phyloP scores from a whole-genome alignment of 2,329 filamentous ascomycete genomes.

The Trichoderma atroviride region DNA sequence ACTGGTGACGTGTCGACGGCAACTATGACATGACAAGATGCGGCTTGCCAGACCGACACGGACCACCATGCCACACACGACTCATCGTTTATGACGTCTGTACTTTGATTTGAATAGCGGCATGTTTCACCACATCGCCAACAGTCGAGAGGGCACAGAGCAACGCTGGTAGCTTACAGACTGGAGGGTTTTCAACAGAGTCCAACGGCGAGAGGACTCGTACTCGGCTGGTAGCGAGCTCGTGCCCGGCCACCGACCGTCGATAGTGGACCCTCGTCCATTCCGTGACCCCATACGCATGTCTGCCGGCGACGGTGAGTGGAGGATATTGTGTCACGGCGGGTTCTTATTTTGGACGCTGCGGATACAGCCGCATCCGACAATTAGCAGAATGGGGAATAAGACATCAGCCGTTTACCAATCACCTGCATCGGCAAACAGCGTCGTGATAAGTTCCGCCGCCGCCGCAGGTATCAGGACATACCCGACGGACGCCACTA shows the following conservation, averaged over 20 bases:
- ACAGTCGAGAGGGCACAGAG: not conserved
- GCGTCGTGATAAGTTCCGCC: not conserved
- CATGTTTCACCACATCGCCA: conserved; percentile 20
- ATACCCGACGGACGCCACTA: conserved; percentile 14
- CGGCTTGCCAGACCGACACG: not conserved
- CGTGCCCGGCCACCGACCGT: conserved; percentile 3
- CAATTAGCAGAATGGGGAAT: not conserved
- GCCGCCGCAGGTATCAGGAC: not conserved
- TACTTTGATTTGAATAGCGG: not conserved
- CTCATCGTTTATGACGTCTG: not conserved
- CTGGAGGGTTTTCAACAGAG: not conserved
- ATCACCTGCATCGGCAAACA: not conserved
- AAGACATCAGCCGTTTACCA: not conserved
- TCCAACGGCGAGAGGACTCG: not conserved
- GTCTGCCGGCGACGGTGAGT: conserved; percentile 11
- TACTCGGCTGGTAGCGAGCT: conserved; percentile 11
- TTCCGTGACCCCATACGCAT: conserved; percentile 11
- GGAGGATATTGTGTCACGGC: not conserved
- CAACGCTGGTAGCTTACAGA: not conserved
- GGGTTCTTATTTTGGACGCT: not conserved
- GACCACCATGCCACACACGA: not conserved
- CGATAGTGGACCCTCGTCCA: not conserved
- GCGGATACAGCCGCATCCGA: conserved; percentile 22
- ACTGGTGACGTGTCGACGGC: conserved; percentile 20
- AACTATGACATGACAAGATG: conserved; percentile 16